Conservation (phyloP, 805 yeast genomes). For the Vanderwaltozyma tropicalis region DNA sequence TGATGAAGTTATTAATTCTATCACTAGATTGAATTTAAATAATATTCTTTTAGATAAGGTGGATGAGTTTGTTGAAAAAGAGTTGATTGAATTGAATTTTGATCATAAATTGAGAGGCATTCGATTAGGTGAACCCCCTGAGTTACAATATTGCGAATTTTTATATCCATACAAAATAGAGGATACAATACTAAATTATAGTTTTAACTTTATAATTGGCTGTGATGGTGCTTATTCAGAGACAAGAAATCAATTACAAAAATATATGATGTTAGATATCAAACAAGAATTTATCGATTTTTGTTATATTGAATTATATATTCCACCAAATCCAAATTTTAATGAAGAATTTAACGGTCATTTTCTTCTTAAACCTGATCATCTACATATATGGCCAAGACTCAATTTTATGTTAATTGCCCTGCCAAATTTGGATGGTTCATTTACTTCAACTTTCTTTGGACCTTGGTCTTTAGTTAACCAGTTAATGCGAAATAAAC, state of each 20-base stretch:
- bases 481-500: constrained; percentile 32
- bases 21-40: constrained; percentile 66
- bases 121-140: constrained; percentile 22
- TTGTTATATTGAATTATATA: constrained; percentile 70
- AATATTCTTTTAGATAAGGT: constrained; percentile 54
- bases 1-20: constrained; percentile 79
- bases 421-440: constrained; percentile 71
- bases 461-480: constrained; percentile 67
- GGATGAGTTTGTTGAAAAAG: constrained; percentile 21
- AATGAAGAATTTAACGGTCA: constrained; percentile 19
- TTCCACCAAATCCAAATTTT: constrained; percentile 44
- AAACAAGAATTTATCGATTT: constrained; percentile 73
- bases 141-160: constrained; percentile 8
- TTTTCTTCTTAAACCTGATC: constrained; percentile 57
- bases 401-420: constrained; percentile 82
- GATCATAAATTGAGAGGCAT: constrained; percentile 44
- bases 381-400: constrained; percentile 90
- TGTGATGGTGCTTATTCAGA: constrained; percentile 80
- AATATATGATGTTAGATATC: constrained; percentile 55
- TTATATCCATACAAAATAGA: constrained; percentile 13
- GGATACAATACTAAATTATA: constrained; percentile 8
- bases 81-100: constrained; percentile 33
- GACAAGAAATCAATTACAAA: constrained; percentile 59
- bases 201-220: constrained; percentile 60
- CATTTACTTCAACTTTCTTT: constrained; percentile 84